A percentile compares a stretch with the other conserved stretches of the same genome.
These are phyloP conservation scores for Leishmania amazonensis DNA, from an alignment of 208 protist species.

Conservation along the genomic window DNA sequence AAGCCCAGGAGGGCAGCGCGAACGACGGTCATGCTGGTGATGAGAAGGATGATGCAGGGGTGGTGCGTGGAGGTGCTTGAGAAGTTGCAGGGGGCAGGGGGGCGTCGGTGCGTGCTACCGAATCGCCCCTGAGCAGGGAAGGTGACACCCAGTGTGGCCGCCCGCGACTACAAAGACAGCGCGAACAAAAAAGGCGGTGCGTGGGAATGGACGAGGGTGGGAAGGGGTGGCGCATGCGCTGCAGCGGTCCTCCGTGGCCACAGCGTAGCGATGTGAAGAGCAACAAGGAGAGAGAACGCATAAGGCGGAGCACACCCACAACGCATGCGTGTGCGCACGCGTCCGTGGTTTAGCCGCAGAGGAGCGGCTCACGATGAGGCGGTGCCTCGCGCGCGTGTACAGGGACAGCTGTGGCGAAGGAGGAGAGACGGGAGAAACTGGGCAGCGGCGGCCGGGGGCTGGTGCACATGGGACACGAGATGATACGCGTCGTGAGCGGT, in stretches of 20 bases:
- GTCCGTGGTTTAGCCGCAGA: neutral
- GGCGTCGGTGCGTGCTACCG: neutral
- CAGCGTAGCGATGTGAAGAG: too few species aligned
- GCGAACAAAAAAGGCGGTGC: neutral
- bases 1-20: conserved; percentile 44
- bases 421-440: too few species aligned
- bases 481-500: neutral
- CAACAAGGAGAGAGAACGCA: neutral
- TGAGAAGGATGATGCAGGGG: neutral
- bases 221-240: neutral
- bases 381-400: neutral
- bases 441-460: neutral
- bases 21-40: conserved; percentile 10
- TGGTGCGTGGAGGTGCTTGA: neutral
- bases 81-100: neutral
- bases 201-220: neutral
- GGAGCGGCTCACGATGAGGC: neutral
- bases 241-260: neutral
- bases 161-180: neutral
- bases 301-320: neutral
- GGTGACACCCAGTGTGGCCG: neutral
- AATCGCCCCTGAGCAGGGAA: neutral
- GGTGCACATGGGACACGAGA: neutral
- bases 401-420: neutral
- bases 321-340: neutral